A percentile compares a stretch with the other conserved stretches of the same genome.
Evolutionary conservation across 345 rosid genomes (phyloP).

Genomic region (Eucalyptus curtisii): DNA sequence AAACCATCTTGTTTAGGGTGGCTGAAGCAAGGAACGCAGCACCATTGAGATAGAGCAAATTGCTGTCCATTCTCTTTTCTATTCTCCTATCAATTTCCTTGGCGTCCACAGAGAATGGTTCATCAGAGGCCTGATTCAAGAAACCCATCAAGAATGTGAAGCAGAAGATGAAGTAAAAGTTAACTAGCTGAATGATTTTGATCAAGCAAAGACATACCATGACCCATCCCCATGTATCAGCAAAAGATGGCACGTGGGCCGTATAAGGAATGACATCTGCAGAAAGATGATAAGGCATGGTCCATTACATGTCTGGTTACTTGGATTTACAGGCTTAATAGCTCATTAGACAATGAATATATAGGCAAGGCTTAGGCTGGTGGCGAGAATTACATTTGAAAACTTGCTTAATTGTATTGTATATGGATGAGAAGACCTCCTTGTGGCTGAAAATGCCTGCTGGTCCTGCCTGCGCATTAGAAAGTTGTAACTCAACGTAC

Average conservation of each 20-base stretch:
- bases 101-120: constrained; percentile 44
- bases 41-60: constrained; percentile 67
- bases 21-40: constrained; percentile 71
- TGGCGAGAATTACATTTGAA: constrained; percentile 46
- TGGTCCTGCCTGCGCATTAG: constrained; percentile 64
- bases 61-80: constrained; percentile 56
- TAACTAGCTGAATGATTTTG: neutral
- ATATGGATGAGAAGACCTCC: constrained; percentile 86
- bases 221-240: constrained; percentile 99
- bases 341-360: neutral
- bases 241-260: constrained; percentile 95
- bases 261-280: constrained; percentile 86
- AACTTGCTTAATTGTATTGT: constrained; percentile 87
- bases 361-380: neutral
- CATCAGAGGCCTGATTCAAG: constrained; percentile 58
- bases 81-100: constrained; percentile 66
- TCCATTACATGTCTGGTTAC: neutral
- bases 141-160: neutral
- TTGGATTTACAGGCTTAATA: neutral
- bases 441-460: constrained; percentile 95
- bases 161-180: neutral
- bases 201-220: constrained; percentile 31
- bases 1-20: constrained; percentile 74
- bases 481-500: neutral
- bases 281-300: neutral